Evolutionary conservation across 805 yeast genomes (phyloP).

Genomic region (Metschnikowia vanudenii): DNA sequence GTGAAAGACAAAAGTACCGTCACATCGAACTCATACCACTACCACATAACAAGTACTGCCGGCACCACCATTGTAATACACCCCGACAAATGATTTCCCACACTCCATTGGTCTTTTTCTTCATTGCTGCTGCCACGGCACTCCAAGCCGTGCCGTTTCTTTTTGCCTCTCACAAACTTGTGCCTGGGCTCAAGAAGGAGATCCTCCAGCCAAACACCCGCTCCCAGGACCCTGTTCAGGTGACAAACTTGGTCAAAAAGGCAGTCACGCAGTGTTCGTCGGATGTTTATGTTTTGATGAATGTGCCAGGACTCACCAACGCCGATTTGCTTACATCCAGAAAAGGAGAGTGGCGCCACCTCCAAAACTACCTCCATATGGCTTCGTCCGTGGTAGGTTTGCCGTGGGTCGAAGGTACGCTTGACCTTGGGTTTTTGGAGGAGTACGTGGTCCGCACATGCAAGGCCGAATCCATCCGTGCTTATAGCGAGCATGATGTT

Average conservation of each 20-base stretch:
- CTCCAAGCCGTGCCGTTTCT: slow-evolving; percentile 32
- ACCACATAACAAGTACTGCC: no score
- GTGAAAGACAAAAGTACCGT: no score
- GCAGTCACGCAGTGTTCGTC: slow-evolving; percentile 39
- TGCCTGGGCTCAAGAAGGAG: slow-evolving; percentile 29
- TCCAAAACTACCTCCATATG: slow-evolving; percentile 50
- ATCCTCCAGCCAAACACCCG: slow-evolving; percentile 19
- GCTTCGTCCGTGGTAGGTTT: slow-evolving; percentile 63
- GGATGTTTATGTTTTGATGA: slow-evolving; percentile 37
- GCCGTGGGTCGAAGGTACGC: slow-evolving; percentile 45
- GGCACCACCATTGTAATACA: no score
- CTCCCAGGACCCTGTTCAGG: slow-evolving; percentile 25
- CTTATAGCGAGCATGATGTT: slow-evolving; percentile 45
- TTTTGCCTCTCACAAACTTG: slow-evolving; percentile 41
- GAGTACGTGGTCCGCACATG: slow-evolving; percentile 48
- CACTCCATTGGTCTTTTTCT: neutral
- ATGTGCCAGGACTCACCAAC: slow-evolving; percentile 38
- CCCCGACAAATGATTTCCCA: neutral
- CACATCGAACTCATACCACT: no score
- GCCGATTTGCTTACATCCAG: slow-evolving; percentile 28
- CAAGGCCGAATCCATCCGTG: slow-evolving; percentile 45
- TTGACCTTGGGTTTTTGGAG: slow-evolving; percentile 46
- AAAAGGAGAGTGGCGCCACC: slow-evolving; percentile 44
- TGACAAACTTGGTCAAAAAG: slow-evolving; percentile 35
- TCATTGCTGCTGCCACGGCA: slow-evolving; percentile 5